Evolutionary conservation across 1,284 basidiomycete species (phyloP).

Genomic region (Trametes pubescens): DNA sequence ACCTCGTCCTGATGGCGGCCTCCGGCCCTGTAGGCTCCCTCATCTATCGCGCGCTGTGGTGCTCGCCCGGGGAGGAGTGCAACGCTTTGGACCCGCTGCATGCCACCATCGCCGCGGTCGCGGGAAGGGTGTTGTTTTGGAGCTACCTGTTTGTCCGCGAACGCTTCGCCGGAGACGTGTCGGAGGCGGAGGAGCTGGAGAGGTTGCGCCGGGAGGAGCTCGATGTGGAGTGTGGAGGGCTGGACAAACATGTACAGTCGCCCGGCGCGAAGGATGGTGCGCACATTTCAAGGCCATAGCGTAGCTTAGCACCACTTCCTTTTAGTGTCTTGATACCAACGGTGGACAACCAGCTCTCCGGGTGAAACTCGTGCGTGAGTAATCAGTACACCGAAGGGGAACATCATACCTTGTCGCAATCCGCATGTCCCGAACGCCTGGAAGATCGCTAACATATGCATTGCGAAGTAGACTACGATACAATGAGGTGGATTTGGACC

Average conservation of each 20-base stretch:
- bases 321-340: no score
- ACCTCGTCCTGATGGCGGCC: no score
- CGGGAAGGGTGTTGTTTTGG: neutral
- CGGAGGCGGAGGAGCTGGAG: neutral
- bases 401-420: no score
- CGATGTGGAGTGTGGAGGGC: no score
- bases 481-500: constrained; percentile 28
- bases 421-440: no score
- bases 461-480: constrained; percentile 33
- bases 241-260: no score
- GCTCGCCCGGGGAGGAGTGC: neutral
- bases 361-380: no score
- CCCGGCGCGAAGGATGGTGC: no score
- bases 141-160: neutral
- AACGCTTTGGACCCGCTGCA: neutral
- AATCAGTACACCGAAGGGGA: no score
- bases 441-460: constrained; percentile 16
- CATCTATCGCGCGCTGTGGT: neutral
- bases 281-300: no score
- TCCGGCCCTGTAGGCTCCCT: neutral
- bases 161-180: neutral
- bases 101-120: neutral
- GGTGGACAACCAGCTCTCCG: no score
- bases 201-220: neutral
- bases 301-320: no score